Base-by-base conservation (phyloP, 495 filamentous ascomycete species). In the Xylaria telfairii region DNA sequence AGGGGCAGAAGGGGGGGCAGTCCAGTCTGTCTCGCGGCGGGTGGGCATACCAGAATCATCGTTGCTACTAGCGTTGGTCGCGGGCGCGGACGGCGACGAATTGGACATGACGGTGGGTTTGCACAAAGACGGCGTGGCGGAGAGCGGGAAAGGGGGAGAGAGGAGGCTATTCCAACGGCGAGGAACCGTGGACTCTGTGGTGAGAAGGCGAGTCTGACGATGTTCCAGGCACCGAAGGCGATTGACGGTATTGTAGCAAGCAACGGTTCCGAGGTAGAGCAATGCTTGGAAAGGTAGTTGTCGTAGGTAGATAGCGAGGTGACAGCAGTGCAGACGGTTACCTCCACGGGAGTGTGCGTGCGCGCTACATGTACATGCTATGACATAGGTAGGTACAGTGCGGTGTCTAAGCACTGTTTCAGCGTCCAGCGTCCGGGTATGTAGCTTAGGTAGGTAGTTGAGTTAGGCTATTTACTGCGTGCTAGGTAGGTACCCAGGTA, bases 51-150 rank as follows among this genome's bases (percentile, higher is more conserved):
- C 75, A 64, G 76, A 78, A 62, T 77, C 76, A 77, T 78, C 76
- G 72, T 78, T 76, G 70, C 75, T 72, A 77, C 75, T 72, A 77
- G 70, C 73, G 76, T 70, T 78, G 68, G 71, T 75, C 70, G 74
- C 70, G 44, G 76, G 72, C 68, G 72, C 72, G 72, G 73, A 53
- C 71, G 75, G 73, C 73, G 76, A 71, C 67, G 76, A 64, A 67
- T 78, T 74, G 76, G 76, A 77, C 76, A 78, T 78, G 76, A 75
- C 74, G 61, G 54, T 26, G 13, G 68, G 28, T 26, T 59, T 46
- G 39, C 74, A 75, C 57, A 74, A 61, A 63, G 67, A 71, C 65
- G 42, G 59, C 12, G 47, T 9, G 46, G 53, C 44, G 64, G 51
- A 37, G 41, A 39, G 44, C 26, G 69, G 64, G 37, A 26, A 32